Evolutionary conservation across 2,329 filamentous ascomycete genomes (phyloP).

Genomic region (Didymella segeticola): DNA sequence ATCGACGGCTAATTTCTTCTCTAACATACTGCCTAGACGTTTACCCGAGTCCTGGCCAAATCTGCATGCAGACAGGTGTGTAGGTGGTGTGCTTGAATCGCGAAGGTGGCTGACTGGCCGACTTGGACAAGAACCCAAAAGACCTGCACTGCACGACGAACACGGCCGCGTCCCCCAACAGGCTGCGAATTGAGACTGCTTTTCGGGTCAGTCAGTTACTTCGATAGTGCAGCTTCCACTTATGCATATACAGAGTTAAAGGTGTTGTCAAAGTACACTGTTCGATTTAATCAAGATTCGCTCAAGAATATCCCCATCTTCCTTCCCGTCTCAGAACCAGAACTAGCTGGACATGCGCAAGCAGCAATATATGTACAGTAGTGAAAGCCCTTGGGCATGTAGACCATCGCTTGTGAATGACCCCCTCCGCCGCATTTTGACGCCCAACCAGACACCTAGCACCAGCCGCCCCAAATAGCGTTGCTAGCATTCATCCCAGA

Average conservation of each 20-base stretch:
- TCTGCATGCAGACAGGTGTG: no score
- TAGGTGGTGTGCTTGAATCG: no score
- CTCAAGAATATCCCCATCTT: constrained; percentile 9
- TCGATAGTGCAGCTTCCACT: no score
- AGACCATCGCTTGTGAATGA: background rate
- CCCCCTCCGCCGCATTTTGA: background rate
- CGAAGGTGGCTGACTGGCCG: no score
- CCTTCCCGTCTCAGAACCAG: background rate
- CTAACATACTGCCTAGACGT: no score
- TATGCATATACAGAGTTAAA: background rate
- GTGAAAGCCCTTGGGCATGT: background rate
- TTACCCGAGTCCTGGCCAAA: no score
- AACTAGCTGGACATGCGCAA: background rate
- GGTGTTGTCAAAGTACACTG: background rate
- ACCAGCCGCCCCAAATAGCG: background rate
- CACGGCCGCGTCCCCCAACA: no score
- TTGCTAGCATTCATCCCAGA: background rate
- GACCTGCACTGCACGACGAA: no score
- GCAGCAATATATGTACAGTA: constrained; percentile 20
- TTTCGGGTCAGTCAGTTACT: no score
- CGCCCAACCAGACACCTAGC: background rate
- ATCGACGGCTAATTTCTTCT: no score
- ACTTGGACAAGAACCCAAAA: no score
- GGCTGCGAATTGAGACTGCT: no score
- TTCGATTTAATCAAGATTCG: constrained; percentile 5